Evolutionary conservation across 805 yeast genomes (phyloP), one percentile per base, ranked within the genome.

Genomic region (Torulaspora indica): DNA sequence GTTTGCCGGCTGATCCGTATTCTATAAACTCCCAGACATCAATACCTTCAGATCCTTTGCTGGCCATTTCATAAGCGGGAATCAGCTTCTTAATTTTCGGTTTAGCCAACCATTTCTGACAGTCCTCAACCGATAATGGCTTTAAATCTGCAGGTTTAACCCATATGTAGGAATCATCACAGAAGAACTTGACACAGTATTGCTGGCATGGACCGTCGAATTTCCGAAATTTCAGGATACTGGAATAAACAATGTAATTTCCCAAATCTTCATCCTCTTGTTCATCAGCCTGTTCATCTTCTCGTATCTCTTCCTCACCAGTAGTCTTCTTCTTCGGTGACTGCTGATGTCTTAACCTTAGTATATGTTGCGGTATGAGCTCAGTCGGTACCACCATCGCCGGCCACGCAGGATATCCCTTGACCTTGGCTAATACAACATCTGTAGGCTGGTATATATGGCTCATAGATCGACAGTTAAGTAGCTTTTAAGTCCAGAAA

Each of bases 371-470:
- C 0, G 95, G 93, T 5, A 86, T 70, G 6, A 77, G 63, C 13
- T 73, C 71, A 47, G 69, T 75, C 1, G 81, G 82, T 3, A 86
- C 74, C 3, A 85, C 79, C 79, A 86, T 81, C 2, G 90, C 89
- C 0, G 96, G 96, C 96, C 96, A 87, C 33, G 90, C 83, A 2
- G 95, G 85, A 59, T 80, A 87, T 7, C 95, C 95, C 57, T 85
- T 87, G 38, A 87, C 79, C 63, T 87, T 87, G 6, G 93, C 93
- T 18, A 87, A 70, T 0, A 87, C 85, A 4, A 78, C 63, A 22
- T 71, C 65, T 3, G 82, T 81, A 2, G 81, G 76, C 22, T 66
- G 68, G 47, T 58, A 71, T 24, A 48, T 43, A 30, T 29, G 32
- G 22, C 14, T 14, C 47, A 43, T 31, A 30, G 29, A 35, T 5